These are phyloP conservation scores for Coprinopsis cinerea DNA, from an alignment of 768 basidiomycete genomes.

Conservation along the genomic window DNA sequence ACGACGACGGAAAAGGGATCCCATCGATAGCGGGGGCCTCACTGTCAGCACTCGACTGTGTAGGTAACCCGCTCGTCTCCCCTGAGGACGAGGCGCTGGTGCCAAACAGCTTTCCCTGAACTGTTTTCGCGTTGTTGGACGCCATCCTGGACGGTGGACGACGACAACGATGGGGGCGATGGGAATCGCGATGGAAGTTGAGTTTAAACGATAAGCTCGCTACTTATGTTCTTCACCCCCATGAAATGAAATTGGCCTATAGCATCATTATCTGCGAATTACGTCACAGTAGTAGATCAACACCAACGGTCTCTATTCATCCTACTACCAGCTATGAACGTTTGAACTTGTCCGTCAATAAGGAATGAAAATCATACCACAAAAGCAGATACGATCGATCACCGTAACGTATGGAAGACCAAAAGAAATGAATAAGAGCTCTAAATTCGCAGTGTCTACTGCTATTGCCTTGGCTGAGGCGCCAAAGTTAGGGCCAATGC, in stretches of 20 bases:
- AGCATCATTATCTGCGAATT: too few species aligned
- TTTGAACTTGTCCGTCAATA: not conserved
- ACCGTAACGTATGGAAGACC: not conserved
- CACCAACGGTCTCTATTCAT: too few species aligned
- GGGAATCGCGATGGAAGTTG: not conserved
- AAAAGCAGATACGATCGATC: too few species aligned
- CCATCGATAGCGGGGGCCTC: slow-evolving; percentile 15
- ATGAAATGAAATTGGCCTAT: too few species aligned
- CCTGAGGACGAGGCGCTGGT: not conserved
- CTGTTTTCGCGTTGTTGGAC: slow-evolving; percentile 45
- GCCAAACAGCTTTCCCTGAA: slow-evolving; percentile 69
- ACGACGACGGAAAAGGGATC: slow-evolving; percentile 9
- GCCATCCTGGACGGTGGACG: slow-evolving; percentile 24
- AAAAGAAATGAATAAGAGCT: not conserved
- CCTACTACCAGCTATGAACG: not conserved
- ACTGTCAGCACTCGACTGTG: slow-evolving; percentile 13
- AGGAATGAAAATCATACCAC: too few species aligned
- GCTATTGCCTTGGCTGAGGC: too few species aligned
- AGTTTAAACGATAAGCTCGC: slow-evolving; percentile 1
- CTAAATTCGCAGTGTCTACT: too few species aligned
- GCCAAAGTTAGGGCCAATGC: too few species aligned
- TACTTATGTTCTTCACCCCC: not conserved
- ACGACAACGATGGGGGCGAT: not conserved
- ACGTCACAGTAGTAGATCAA: not conserved
- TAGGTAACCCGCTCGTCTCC: not conserved